Evolutionary conservation across 148 eudicot genomes (phyloP).

Genomic region (Arctostaphylos glauca): DNA sequence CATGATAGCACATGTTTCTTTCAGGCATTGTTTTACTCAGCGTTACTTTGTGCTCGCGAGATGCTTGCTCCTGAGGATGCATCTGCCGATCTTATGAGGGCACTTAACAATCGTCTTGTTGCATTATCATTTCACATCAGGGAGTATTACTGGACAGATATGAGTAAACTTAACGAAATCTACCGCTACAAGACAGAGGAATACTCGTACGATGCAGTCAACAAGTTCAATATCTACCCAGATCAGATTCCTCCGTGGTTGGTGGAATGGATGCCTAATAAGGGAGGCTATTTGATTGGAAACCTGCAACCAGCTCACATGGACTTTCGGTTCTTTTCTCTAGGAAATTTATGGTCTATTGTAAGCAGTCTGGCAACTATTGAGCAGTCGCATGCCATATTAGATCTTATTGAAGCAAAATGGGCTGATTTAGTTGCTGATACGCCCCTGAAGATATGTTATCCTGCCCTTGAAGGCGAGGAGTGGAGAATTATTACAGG

Average conservation of each 20-base stretch:
- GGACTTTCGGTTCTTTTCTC: conserved; percentile 64
- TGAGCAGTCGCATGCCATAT: conserved; percentile 55
- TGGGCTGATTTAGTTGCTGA: conserved; percentile 57
- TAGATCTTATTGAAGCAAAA: conserved; percentile 61
- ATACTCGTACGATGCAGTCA: conserved; percentile 60
- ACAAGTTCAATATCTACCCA: conserved; percentile 67
- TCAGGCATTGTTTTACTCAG: conserved; percentile 61
- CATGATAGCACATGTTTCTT: not conserved
- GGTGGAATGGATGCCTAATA: conserved; percentile 58
- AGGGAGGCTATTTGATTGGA: conserved; percentile 61
- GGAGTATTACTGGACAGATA: conserved; percentile 58
- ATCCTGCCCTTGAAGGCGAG: conserved; percentile 62
- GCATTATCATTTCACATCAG: conserved; percentile 59
- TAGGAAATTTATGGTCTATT: conserved; percentile 61
- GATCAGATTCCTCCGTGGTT: conserved; percentile 67
- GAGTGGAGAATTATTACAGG: conserved; percentile 68
- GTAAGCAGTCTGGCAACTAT: conserved; percentile 51
- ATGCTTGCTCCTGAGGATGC: conserved; percentile 59
- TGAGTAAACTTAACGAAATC: conserved; percentile 56
- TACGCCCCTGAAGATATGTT: conserved; percentile 64
- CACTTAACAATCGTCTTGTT: conserved; percentile 54
- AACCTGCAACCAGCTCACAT: conserved; percentile 63
- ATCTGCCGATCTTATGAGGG: conserved; percentile 51
- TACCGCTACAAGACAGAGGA: conserved; percentile 70
- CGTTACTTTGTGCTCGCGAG: conserved; percentile 54